Evolutionary conservation across 441 rosid genomes (phyloP), one percentile per base, ranked within the genome.

Genomic region (Biscutella laevigata): DNA sequence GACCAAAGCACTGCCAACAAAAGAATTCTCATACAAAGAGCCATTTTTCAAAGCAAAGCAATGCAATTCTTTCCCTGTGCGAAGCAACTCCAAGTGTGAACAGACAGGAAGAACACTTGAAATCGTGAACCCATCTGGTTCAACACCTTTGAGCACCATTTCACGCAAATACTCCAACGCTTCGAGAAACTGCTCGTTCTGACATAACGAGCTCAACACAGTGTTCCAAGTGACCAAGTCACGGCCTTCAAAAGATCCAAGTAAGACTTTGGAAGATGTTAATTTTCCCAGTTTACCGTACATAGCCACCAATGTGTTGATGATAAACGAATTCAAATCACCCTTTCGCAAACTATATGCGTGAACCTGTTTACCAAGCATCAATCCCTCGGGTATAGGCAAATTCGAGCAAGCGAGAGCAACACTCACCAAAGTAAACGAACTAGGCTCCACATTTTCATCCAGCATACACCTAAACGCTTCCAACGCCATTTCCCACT

Each of bases 71-170:
- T 72, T 83, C 44, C 98, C 98, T 2, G 63, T 42, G 30, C 41
- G 64, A 17, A 83, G 66, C 75, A 74, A 42, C 70, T 78, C 80
- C 75, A 91, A 55, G 38, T 81, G 72, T 7, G 98, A 76, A 63
- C 98, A 91, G 8, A 80, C 81, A 24, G 98, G 96, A 54, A 91
- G 95, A 26, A 80, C 79, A 43, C 96, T 91, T 7, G 98, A 80
- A 27, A 83, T 57, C 4, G 95, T 84, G 54, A 91, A 78, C 37
- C 83, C 86, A 58, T 87, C 92, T 3, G 88, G 90, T 45, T 75
- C 77, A 55, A 74, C 68, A 52, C 86, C 86, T 50, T 77, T 49
- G 28, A 21, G 66, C 53, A 77, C 75, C 98, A 87, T 83, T 38
- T 20, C 68, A 1, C 62, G 63, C 44, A 90, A 61, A 59, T 71